Evolutionary conservation across 345 rosid genomes (phyloP), one percentile per base, ranked within the genome.

Genomic region (Murraya koenigii): DNA sequence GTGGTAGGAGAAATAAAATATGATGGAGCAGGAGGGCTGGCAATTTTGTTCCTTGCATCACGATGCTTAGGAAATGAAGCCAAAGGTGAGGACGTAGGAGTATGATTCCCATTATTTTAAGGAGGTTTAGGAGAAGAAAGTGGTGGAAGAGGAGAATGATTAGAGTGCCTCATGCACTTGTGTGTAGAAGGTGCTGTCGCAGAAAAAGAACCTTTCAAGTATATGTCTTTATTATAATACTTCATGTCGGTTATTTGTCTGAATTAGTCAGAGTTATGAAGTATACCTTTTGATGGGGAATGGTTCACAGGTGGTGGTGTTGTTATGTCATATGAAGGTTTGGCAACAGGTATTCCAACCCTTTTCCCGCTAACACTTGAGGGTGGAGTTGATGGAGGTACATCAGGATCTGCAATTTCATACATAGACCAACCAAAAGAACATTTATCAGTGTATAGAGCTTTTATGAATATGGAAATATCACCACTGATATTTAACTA

Each of bases 291-390:
- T 64, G 81, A 62, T n/a, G 87, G 91, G 65, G 82, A 69, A 81
- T 74, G 76, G 72, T 33, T 75, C 39, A 67, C 20, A 26, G 86
- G 86, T 76, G 90, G 84, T 44, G 86, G 86, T 81, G 80, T 84
- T 60, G 85, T 73, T 72, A 76, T 82, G 75, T 79, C 79, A 77
- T 80, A 71, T 25, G 86, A 77, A 4, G 97, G 96, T 76, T 90
- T 83, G 58, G 90, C 83, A 84, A 78, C 82, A 3, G 99, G 98
- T 78, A 71, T 83, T 77, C 80, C 81, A 68, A 54, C 80, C 22
- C 56, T 84, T 75, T 85, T 80, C 86, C 84, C 26, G 69, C 77
- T 75, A 33, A 74, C 59, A 73, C 84, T 85, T 14, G 88, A 69
- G 6, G 88, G 81, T 44, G 91, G 91, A 75, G 81, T 54, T 71